Conservation (phyloP, 768 basidiomycete species). For the Collybiopsis confluens region DNA sequence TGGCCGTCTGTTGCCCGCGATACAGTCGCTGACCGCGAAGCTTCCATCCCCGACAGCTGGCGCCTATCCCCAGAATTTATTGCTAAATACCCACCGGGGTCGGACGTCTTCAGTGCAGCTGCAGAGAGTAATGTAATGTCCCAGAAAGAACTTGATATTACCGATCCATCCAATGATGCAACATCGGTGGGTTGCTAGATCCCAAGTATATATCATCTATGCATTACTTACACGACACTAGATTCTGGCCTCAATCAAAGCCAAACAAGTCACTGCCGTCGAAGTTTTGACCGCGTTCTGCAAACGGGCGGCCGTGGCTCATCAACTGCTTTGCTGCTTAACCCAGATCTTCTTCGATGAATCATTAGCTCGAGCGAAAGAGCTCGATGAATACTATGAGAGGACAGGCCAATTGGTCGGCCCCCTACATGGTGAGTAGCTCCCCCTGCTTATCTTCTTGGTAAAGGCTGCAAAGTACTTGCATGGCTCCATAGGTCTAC, state of each 20-base stretch:
- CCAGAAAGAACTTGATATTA: conserved; percentile 27
- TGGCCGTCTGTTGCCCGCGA: conserved; percentile 12
- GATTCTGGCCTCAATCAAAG: conserved; percentile 22
- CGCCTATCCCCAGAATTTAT: conserved; percentile 12
- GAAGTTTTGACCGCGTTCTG: conserved; percentile 38
- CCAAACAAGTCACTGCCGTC: conserved; percentile 30
- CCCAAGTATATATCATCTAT: not conserved
- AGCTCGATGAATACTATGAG: conserved; percentile 36
- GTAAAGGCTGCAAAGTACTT: no score
- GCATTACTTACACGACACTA: not conserved
- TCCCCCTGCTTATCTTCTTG: not conserved
- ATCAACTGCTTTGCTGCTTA: conserved; percentile 38
- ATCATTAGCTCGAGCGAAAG: conserved; percentile 31
- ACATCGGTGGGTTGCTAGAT: conserved; percentile 21
- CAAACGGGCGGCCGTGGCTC: conserved; percentile 50
- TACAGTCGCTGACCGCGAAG: conserved; percentile 12
- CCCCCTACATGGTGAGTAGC: conserved; percentile 35
- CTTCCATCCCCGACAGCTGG: conserved; percentile 10
- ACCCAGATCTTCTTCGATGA: conserved; percentile 44
- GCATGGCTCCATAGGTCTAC: no score
- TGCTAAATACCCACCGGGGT: conserved; percentile 14
- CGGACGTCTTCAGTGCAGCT: conserved; percentile 28
- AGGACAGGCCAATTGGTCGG: conserved; percentile 34
- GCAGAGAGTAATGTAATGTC: conserved; percentile 26
- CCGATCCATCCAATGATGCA: conserved; percentile 27